Evolutionary conservation across 768 basidiomycete species (phyloP).

Genomic region (Boletus sensibilis): DNA sequence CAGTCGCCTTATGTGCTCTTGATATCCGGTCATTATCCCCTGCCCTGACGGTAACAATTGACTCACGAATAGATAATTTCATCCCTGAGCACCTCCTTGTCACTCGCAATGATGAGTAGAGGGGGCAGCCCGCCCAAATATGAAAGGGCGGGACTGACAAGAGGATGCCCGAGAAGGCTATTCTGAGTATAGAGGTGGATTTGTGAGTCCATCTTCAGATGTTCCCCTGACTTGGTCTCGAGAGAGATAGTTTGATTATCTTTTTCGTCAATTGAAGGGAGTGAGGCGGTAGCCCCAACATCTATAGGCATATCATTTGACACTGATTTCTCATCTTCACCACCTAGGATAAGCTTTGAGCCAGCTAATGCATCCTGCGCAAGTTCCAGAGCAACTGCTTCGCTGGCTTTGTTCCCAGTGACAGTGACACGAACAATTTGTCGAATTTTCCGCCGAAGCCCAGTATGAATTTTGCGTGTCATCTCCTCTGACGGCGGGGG

Average conservation of each 20-base stretch:
- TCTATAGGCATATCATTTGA: constrained; percentile 40
- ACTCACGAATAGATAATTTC: constrained; percentile 85
- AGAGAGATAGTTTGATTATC: constrained; percentile 47
- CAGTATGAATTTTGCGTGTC: constrained; percentile 53
- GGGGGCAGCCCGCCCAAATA: constrained; percentile 93
- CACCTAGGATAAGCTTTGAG: constrained; percentile 10
- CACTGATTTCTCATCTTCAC: constrained; percentile 8
- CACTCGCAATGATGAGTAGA: constrained; percentile 77
- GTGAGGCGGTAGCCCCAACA: constrained; percentile 47
- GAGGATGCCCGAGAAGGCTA: constrained; percentile 70
- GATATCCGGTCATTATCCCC: neutral
- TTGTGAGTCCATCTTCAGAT: constrained; percentile 58
- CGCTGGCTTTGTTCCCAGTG: constrained; percentile 7
- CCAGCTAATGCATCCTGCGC: constrained; percentile 5
- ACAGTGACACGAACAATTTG: constrained; percentile 46
- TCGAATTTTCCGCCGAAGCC: constrained; percentile 59
- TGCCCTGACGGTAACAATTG: neutral
- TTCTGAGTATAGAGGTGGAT: constrained; percentile 88
- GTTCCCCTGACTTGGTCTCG: constrained; percentile 48
- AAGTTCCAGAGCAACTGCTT: neutral
- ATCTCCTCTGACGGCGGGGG: constrained; percentile 71
- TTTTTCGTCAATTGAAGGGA: constrained; percentile 39
- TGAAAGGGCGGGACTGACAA: constrained; percentile 75
- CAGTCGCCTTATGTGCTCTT: constrained; percentile 89
- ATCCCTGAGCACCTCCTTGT: constrained; percentile 89